These are phyloP conservation scores for Astrothelium subdiscretum DNA, from an alignment of 495 filamentous ascomycete genomes.

Conservation along the genomic window DNA sequence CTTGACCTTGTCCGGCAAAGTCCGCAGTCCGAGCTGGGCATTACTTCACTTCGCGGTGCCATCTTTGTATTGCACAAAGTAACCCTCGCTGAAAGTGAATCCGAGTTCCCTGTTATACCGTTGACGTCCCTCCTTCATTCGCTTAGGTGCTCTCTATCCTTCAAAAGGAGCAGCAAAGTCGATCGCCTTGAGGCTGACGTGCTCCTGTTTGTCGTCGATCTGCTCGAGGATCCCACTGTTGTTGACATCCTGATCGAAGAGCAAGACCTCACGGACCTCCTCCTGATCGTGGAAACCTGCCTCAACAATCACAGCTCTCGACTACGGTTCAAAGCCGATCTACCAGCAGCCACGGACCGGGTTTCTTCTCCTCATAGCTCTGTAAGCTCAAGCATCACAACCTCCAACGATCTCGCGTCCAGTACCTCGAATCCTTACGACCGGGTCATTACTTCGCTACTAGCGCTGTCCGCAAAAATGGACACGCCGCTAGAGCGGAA, in stretches of 20 bases:
- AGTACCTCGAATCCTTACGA: not conserved
- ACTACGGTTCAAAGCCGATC: not conserved
- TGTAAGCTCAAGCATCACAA: not conserved
- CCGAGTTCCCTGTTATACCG: not conserved
- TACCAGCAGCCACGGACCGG: not conserved
- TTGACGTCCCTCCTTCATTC: not conserved
- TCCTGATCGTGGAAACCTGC: not conserved
- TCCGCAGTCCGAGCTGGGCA: not conserved
- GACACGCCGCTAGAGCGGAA: not conserved
- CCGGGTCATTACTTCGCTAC: not conserved
- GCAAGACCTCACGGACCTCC: not conserved
- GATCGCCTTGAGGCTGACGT: not conserved
- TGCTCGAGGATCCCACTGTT: not conserved
- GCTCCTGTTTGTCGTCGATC: not conserved
- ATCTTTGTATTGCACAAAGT: slow-evolving; percentile 20
- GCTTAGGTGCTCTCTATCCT: not conserved
- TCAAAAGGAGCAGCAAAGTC: not conserved
- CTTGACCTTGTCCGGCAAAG: slow-evolving; percentile 12
- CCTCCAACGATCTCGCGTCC: not conserved
- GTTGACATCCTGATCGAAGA: not conserved
- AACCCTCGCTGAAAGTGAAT: slow-evolving; percentile 8
- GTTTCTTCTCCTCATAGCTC: not conserved
- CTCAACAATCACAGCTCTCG: not conserved
- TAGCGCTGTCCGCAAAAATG: not conserved
- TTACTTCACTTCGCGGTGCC: slow-evolving; percentile 14